These are phyloP conservation scores for Serpula lacrymans DNA, from an alignment of 768 basidiomycete genomes.

Conservation along the genomic window DNA sequence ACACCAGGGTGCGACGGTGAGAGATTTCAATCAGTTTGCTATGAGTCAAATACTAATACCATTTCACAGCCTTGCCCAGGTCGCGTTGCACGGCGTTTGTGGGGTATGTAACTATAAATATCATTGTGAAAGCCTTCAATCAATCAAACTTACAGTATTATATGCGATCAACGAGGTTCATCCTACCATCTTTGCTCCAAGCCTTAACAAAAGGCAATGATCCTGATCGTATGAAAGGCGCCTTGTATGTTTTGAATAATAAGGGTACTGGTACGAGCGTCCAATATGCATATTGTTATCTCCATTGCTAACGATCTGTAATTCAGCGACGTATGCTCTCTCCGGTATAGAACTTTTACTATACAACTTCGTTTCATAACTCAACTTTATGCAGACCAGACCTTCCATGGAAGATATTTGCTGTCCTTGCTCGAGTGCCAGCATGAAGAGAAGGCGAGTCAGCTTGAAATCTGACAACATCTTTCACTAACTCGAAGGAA, in stretches of 20 bases:
- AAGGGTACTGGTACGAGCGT: slow-evolving; percentile 57
- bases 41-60: slow-evolving; percentile 3
- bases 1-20: slow-evolving; percentile 74
- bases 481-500: slow-evolving; percentile 60
- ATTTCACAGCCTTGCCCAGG: slow-evolving; percentile 59
- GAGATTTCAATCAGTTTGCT: slow-evolving; percentile 10
- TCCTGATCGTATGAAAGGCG: slow-evolving; percentile 94
- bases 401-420: slow-evolving; percentile 55
- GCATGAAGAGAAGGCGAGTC: slow-evolving; percentile 76
- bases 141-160: slow-evolving; percentile 48
- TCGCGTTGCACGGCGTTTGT: slow-evolving; percentile 58
- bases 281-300: slow-evolving; percentile 2
- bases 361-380: neutral
- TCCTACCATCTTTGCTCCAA: slow-evolving; percentile 57
- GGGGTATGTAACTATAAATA: slow-evolving; percentile 42
- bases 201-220: slow-evolving; percentile 72
- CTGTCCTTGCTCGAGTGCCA: slow-evolving; percentile 69
- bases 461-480: slow-evolving; percentile 50
- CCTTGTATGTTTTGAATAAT: slow-evolving; percentile 75
- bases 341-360: slow-evolving; percentile 43
- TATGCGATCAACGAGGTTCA: slow-evolving; percentile 65
- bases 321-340: slow-evolving; percentile 63
- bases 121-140: neutral
- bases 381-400: slow-evolving; percentile 43
- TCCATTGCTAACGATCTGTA: slow-evolving; percentile 10